Evolutionary conservation across 73 alveolate genomes (phyloP).

Genomic region (Tetrahymena malaccensis): DNA sequence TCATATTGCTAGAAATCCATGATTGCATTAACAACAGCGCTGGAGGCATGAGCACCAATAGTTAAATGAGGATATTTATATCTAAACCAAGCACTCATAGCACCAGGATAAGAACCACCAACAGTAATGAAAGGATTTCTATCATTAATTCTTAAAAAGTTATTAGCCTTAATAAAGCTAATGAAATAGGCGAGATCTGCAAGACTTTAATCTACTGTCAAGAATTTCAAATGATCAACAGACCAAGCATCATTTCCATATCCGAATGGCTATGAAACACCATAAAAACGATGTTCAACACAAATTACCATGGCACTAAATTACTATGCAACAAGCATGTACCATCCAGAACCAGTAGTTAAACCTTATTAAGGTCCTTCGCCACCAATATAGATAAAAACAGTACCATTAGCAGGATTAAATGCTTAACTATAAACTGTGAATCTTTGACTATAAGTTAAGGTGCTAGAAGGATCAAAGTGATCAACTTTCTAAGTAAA

Average conservation of each 20-base stretch:
- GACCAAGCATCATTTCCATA: not conserved
- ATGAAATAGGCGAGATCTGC: slow-evolving; percentile 60
- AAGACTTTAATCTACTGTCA: slow-evolving; percentile 52
- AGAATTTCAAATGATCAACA: slow-evolving; percentile 23
- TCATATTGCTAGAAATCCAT: slow-evolving; percentile 26
- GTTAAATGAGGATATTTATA: slow-evolving; percentile 58
- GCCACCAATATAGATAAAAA: slow-evolving; percentile 69
- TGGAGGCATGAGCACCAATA: slow-evolving; percentile 54
- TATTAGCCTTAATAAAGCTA: not conserved
- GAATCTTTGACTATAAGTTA: not conserved
- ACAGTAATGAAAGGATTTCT: slow-evolving; percentile 36
- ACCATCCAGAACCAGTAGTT: slow-evolving; percentile 9
- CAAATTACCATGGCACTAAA: slow-evolving; percentile 44
- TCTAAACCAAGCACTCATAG: slow-evolving; percentile 66
- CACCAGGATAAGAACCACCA: slow-evolving; percentile 75
- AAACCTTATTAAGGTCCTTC: slow-evolving; percentile 38
- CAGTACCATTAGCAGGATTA: slow-evolving; percentile 38
- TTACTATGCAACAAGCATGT: slow-evolving; percentile 38
- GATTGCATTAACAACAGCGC: slow-evolving; percentile 45
- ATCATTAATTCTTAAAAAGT: not conserved
- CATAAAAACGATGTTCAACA: slow-evolving; percentile 65
- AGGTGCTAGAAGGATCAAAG: not conserved
- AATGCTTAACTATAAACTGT: not conserved
- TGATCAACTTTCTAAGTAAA: not conserved
- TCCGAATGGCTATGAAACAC: slow-evolving; percentile 52